These are phyloP conservation scores for Thelephora terrestris DNA, from an alignment of 1,284 basidiomycete species.

Conservation along the genomic window DNA sequence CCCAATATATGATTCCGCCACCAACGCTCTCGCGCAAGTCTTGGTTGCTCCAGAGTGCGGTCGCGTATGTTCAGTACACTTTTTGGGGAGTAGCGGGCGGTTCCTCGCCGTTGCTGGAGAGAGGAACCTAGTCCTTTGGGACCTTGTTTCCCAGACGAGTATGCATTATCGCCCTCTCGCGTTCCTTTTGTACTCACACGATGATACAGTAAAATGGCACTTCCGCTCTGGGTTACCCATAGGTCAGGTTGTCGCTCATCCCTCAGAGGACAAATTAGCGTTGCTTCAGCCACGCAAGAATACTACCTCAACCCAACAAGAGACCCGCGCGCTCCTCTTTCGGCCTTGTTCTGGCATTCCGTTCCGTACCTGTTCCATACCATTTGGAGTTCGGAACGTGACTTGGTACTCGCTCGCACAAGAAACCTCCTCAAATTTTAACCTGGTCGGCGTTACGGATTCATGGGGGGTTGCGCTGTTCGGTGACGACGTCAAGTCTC, in stretches of 20 bases:
- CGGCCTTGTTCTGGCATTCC: conserved; percentile 34
- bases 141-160: conserved; percentile 68
- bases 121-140: conserved; percentile 66
- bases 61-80: conserved; percentile 37
- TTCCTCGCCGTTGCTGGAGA: conserved; percentile 47
- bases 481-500: conserved; percentile 40
- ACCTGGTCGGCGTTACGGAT: conserved; percentile 56
- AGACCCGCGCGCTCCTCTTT: conserved; percentile 41
- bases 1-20: conserved; percentile 69
- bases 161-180: conserved; percentile 12
- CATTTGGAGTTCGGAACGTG: conserved; percentile 48
- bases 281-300: conserved; percentile 35
- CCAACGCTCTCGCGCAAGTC: conserved; percentile 55
- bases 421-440: conserved; percentile 29
- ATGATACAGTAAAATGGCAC: conserved; percentile 48
- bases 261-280: conserved; percentile 45
- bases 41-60: conserved; percentile 50
- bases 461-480: conserved; percentile 54
- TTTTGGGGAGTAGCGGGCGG: conserved; percentile 56
- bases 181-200: conserved; percentile 5
- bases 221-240: conserved; percentile 29
- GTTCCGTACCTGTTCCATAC: conserved; percentile 34
- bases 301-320: conserved; percentile 19
- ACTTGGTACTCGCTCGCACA: conserved; percentile 33
- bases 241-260: conserved; percentile 41